Conservation (phyloP, 2,329 filamentous ascomycete genomes). For the Botrytis deweyae region DNA sequence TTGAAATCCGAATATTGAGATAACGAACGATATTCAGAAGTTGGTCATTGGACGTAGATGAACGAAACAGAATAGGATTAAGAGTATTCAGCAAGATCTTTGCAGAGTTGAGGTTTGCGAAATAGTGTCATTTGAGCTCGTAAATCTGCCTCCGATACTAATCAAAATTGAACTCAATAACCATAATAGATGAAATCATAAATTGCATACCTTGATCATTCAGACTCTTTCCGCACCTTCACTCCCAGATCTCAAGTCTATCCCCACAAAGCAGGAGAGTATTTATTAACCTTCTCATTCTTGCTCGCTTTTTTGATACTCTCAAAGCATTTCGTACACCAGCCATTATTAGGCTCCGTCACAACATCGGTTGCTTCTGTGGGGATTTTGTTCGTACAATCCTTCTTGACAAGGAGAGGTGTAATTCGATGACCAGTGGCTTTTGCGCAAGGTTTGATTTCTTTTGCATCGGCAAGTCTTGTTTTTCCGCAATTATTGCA, state of each 20-base stretch:
- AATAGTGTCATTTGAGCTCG: neutral
- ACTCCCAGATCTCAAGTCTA: neutral
- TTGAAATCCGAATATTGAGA: neutral
- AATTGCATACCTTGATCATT: rapidly evolving
- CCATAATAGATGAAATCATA: neutral
- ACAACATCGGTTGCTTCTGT: neutral
- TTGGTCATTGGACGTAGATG: neutral
- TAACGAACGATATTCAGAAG: neutral
- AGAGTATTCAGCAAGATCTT: neutral
- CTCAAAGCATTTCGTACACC: neutral
- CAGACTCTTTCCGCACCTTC: neutral
- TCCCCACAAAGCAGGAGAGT: neutral
- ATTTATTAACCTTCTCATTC: neutral
- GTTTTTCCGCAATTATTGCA: neutral
- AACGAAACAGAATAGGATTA: too few relatives aligned
- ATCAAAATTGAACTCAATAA: neutral
- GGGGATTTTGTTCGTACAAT: neutral
- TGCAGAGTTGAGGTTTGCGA: neutral
- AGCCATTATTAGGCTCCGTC: neutral
- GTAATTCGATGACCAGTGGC: neutral
- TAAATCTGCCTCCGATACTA: neutral
- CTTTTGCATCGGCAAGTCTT: neutral
- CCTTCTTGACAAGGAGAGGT: neutral
- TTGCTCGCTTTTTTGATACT: neutral
- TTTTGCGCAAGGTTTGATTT: neutral